Percentiles rank a stretch among this genome's conserved stretches.
Conservation (phyloP, 768 basidiomycete species). For the Suillus subaureus region DNA sequence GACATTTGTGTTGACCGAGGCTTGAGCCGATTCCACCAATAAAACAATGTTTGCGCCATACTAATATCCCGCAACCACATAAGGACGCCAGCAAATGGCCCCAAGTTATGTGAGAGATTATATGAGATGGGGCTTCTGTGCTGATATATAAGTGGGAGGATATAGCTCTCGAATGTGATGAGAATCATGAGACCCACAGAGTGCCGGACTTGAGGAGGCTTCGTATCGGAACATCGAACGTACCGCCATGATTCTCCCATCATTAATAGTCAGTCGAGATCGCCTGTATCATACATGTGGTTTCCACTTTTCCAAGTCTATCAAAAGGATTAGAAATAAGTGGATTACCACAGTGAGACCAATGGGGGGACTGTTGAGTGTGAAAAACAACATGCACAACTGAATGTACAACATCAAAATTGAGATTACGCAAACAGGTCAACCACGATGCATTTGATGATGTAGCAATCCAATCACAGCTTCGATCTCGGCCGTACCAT, state of each 20-base stretch:
- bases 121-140: background rate
- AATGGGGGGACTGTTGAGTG: background rate
- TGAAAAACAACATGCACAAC: background rate
- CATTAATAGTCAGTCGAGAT: background rate
- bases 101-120: background rate
- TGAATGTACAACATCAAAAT: background rate
- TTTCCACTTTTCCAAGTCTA: background rate
- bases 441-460: background rate
- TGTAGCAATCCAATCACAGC: background rate
- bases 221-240: background rate
- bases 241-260: background rate
- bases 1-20: background rate
- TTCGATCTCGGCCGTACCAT: constrained; percentile 7
- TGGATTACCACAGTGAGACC: background rate
- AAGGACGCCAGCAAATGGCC: background rate
- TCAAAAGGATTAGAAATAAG: background rate
- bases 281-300: background rate
- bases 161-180: background rate
- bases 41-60: background rate
- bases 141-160: background rate
- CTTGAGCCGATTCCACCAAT: background rate
- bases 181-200: background rate
- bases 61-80: background rate
- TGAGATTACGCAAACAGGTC: background rate
- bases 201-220: background rate